Evolutionary conservation across 2,329 filamentous ascomycete genomes (phyloP), one percentile per base, ranked within the genome.

Genomic region (Fusarium devonianum): DNA sequence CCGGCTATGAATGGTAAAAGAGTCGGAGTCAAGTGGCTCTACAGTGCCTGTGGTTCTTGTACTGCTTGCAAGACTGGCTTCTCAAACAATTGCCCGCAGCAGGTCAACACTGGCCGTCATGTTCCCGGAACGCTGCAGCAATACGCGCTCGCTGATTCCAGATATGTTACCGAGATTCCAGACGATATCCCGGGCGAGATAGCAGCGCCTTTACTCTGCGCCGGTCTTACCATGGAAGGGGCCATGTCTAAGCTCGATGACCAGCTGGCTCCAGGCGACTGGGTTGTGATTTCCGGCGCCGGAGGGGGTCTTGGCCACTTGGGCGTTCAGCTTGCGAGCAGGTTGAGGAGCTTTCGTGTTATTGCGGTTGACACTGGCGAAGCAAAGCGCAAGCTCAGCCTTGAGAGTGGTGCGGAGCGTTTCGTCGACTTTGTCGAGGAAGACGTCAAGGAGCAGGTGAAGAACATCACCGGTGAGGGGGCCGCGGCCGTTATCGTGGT

Each of bases 11-110:
- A 76, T 4, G 63, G 63, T 2, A 69, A 69, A 14, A 50, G 71
- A 2, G 75, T 77, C 0, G 75, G 75, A 1, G 67, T 77, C 1
- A 77, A 77, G 49, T 78, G 75, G 75, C 64, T 77, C 1, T 75
- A 71, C 52, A 74, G 69, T 4, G 72, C 74, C 1, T 78, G 75
- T 16, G 68, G 68, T 0, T 17, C 55, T 4, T 78, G 75, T 19
- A 63, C 62, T 1, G 63, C 61, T 5, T 78, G 75, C 41, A 56
- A 56, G 2, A 53, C 51, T 6, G 72, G 71, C 1, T 65, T 69
- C 41, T 3, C 53, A 2, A 77, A 77, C 13, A 74, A 76, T 23
- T 78, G 75, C 14, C 62, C 65, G 0, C 67, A 67, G 7, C 75
- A 76, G 33, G 40, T 69, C n/a, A 75, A 77, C 44, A 75, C 75